Evolutionary conservation across 257 asterid genomes (phyloP), one percentile per base, ranked within the genome.

Genomic region (Verbena officinalis): DNA sequence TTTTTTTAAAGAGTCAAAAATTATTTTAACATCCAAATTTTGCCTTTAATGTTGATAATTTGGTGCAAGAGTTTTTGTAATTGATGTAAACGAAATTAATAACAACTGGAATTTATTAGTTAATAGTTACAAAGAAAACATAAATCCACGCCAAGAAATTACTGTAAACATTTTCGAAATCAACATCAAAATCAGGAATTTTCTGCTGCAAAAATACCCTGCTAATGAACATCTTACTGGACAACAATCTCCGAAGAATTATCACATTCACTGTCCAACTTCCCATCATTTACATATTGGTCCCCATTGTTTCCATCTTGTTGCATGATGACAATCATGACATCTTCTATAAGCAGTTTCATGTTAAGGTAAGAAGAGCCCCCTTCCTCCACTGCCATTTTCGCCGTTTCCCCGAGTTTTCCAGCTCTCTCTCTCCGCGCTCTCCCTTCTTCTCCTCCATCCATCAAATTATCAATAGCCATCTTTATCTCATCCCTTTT

Each of bases 401-500:
- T 74, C 42, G 87, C 89, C 66, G 34, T 58, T 17, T 59, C 83
- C 12, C 74, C 51, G 7, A 77, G 77, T 59, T 74, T 76, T 49
- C 66, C 34, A 15, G 82, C 92, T 13, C 78, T 68, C 53, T 48
- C 56, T 36, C 82, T 73, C 53, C 78, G 76, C 68, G 62, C 73
- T 58, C 43, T 48, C 4, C 77, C 82, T 59, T 78, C 85, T 30
- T 73, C 86, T 24, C 76, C 85, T 8, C 72, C 76, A 57, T 66
- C 75, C 78, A 75, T 75, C 58, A 75, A 9, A 36, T 11, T 46
- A 2, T 73, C 75, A 6, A 77, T 27, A 2, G 20, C 75, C 38
- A 8, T 63, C 31, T 45, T 55, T 5, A 74, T 57, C 16, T 59
- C 69, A 2, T 64, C 69, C 31, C 53, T 72, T n/a, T 63, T 67